Conservation (phyloP, 345 rosid species). For the Populus deltoides region DNA sequence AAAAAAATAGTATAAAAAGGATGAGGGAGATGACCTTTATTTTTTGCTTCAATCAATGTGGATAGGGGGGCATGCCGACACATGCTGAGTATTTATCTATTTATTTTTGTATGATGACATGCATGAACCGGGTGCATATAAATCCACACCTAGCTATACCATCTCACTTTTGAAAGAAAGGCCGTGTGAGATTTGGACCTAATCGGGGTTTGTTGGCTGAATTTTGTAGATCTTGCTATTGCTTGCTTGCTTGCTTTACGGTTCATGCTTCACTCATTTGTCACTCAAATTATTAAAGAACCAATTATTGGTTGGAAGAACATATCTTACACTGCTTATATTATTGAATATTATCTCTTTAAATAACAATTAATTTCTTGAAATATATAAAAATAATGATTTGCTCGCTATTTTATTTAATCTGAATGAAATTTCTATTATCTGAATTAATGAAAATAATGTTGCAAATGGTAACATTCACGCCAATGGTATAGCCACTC, state of each 20-base stretch:
- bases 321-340: no score
- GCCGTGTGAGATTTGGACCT: not conserved
- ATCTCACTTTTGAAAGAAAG: not conserved
- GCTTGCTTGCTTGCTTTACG: not conserved
- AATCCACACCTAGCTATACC: not conserved
- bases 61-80: not conserved
- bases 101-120: not conserved
- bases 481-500: no score
- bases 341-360: no score
- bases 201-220: not conserved
- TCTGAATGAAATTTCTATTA: no score
- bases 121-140: not conserved
- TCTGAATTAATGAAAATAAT: no score
- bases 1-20: not conserved
- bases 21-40: not conserved
- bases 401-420: no score
- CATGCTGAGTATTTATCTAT: not conserved
- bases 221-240: not conserved
- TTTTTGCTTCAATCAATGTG: not conserved
- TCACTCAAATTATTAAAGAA: not conserved
- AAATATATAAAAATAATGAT: no score
- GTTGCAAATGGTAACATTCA: no score
- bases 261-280: not conserved
- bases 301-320: no score
- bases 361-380: no score